Base-by-base conservation (phyloP, 805 yeast species). In the Metschnikowia lochheadii region DNA sequence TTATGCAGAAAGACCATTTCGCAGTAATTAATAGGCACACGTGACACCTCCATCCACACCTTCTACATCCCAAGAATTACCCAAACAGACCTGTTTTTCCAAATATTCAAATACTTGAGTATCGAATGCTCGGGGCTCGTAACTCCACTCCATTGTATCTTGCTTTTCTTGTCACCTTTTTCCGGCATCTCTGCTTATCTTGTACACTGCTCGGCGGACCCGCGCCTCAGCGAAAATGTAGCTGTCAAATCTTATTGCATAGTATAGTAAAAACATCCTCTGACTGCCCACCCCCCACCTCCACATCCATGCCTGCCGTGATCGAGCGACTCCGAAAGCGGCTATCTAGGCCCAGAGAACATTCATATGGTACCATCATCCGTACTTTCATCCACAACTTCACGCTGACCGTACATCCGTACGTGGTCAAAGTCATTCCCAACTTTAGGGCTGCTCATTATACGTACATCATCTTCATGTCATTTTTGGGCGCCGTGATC, bases 401-500 rank as follows among this genome's bases (percentile, higher is more conserved):
- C 13, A 72, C 73, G 7, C 65, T 63, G 48, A 51, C 49, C 11
- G 20, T 76, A n/a, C 66, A 73, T 15, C 84, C 84, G 0, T 62
- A 68, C 41, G 63, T 75, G 13, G 58, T 55, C 38, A 66, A 68
- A 34, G 50, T 80, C 20, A 61, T 81, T 5, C 85, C 85, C 15
- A 79, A 77, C 55, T 81, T 81, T 61, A 66, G 79, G 34, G 82
- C 81, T 5, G 89, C 84, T 2, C 94, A 86, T 62, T 87, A 89
- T 68, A 75, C 79, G 35, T 92, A 90, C 64, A 82, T 92, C 55
- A 65, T 84, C 0, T 43, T 68, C 18, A 70, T 81, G 77, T 66
- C 80, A 0, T 72, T 94, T 2, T 36, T 90, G 1, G 82, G 87
- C 1, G 89, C 97, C 0, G 77, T 91, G 33, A 60, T 92, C 48